Base-by-base conservation (phyloP, 257 asterid genomes). In the Gardenia jasminoides region DNA sequence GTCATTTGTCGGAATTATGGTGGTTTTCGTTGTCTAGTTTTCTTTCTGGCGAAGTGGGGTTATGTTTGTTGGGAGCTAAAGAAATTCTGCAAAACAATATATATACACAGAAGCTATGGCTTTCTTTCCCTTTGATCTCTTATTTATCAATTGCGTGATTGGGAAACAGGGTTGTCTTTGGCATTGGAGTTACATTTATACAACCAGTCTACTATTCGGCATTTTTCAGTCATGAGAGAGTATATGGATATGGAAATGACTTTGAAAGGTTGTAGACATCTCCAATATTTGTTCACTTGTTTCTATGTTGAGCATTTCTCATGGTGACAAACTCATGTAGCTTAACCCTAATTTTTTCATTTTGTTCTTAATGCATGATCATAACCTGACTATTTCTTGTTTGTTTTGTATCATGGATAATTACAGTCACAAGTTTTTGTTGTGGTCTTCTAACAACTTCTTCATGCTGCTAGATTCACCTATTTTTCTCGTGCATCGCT, bases 401-500 rank as follows among this genome's bases (percentile, higher is more conserved):
- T 31, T 74, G 30, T 67, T 67, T 72, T 28, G 31, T 46, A 39
- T 28, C 9, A 15, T 22, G 4, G 44, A 50, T 78, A 22, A n/a
- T 36, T 17, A 22, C 43, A 43, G 22, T 30, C 62, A 26, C 43
- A 68, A 75, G 61, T 58, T 52, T 73, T 72, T 67, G 44, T 54
- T 33, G 20, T 11, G 36, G 78, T 80, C 71, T 66, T 70, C 70
- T 80, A 61, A 74, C 70, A 69, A 50, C 74, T 74, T 76, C 65
- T 78, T 68, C 70, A 11, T 88, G 84, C 71, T 86, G 79, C 80
- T 96, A 93, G 98, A 84, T 93, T 93, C 87, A 47, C 96, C 72
- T 93, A 93, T 70, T 93, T 91, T 87, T 91, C 97, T 80, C 97
- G 96, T 76, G 96, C 97, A 79, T 89, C 98, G 50, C 82, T 93